phyloP scores from a whole-genome alignment of 768 basidiomycete genomes.

The Tephrocybe sp. region DNA sequence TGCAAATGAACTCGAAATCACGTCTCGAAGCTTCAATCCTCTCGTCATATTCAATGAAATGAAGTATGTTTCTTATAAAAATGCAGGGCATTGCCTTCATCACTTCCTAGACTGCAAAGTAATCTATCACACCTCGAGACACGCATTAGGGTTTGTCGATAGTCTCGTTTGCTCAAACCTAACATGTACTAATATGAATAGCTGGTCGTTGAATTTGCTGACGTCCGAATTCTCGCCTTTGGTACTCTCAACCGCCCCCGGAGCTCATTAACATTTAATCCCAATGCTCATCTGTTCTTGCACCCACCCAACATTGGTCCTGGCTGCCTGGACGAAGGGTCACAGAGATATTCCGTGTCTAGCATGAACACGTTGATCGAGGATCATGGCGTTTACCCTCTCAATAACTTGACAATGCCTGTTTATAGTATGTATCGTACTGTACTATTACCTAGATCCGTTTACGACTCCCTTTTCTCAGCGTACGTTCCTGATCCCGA shows the following conservation, averaged over 20 bases:
- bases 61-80: slow-evolving; percentile 47
- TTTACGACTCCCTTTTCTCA: slow-evolving; percentile 17
- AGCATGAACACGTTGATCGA: slow-evolving; percentile 23
- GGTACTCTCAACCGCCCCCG: slow-evolving; percentile 62
- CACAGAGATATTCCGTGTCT: slow-evolving; percentile 10
- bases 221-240: slow-evolving; percentile 70
- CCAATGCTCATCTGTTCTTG: slow-evolving; percentile 65
- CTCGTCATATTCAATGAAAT: slow-evolving; percentile 67
- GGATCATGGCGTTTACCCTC: slow-evolving; percentile 45
- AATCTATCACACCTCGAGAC: slow-evolving; percentile 69
- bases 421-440: slow-evolving; percentile 26
- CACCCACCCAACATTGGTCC: slow-evolving; percentile 63
- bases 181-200: slow-evolving; percentile 22
- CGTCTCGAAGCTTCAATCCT: slow-evolving; percentile 70
- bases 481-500: slow-evolving; percentile 27
- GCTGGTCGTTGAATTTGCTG: slow-evolving; percentile 68
- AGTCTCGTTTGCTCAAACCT: background rate
- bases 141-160: slow-evolving; percentile 52
- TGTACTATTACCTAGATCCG: background rate
- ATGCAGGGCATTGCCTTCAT: background rate
- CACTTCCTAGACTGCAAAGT: slow-evolving; percentile 53
- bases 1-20: slow-evolving; percentile 65
- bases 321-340: slow-evolving; percentile 5
- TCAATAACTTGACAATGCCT: slow-evolving; percentile 26
- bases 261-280: slow-evolving; percentile 55